Evolutionary conservation across 495 filamentous ascomycete species (phyloP).

Genomic region (Pyronema omphalodes): DNA sequence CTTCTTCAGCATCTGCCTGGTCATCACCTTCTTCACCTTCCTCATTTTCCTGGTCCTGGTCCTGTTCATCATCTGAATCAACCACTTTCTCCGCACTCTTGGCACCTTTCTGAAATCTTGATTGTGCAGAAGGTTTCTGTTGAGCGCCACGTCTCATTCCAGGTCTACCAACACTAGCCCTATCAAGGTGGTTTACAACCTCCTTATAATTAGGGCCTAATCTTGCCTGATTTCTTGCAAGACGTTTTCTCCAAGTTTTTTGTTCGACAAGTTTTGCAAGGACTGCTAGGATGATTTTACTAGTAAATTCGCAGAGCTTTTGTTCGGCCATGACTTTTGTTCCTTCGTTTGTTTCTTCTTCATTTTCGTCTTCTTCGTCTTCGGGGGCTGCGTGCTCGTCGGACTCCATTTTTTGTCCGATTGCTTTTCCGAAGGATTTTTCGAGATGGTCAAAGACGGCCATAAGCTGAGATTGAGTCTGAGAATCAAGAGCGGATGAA

Average conservation of each 20-base stretch:
- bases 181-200: constrained; percentile 55
- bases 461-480: constrained; percentile 42
- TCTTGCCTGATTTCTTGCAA: constrained; percentile 45
- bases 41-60: constrained; percentile 29
- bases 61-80: constrained; percentile 35
- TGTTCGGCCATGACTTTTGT: constrained; percentile 50
- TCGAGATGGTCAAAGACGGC: constrained; percentile 59
- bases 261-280: constrained; percentile 54
- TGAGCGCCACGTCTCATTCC: constrained; percentile 28
- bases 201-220: constrained; percentile 62
- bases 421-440: constrained; percentile 51
- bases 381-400: constrained; percentile 50
- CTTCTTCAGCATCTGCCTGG: constrained; percentile 32
- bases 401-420: constrained; percentile 46
- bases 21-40: constrained; percentile 29
- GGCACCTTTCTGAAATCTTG: constrained; percentile 26
- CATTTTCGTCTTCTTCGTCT: constrained; percentile 43
- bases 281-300: constrained; percentile 63
- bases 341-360: constrained; percentile 34
- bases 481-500: constrained; percentile 40
- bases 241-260: constrained; percentile 39
- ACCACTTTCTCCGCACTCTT: constrained; percentile 31
- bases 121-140: constrained; percentile 26
- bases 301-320: constrained; percentile 63
- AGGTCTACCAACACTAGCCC: constrained; percentile 29